Conservation (phyloP, 129 eudicot species). For the Artemisia annua region DNA sequence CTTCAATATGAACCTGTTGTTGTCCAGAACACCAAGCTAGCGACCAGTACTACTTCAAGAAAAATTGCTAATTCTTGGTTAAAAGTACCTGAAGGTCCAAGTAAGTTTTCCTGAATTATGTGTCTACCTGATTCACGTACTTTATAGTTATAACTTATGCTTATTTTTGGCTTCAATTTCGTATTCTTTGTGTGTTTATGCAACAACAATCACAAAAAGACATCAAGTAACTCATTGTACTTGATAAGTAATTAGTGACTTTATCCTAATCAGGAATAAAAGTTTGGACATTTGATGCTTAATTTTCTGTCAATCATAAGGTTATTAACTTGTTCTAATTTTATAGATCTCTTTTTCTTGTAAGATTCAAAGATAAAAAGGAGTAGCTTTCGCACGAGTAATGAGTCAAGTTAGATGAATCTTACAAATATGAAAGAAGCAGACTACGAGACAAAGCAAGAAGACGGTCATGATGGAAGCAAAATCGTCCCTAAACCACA, state of each 20-base stretch:
- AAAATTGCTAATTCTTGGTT: not conserved
- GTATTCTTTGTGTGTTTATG: slow-evolving; percentile 21
- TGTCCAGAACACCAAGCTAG: slow-evolving; percentile 21
- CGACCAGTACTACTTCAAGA: not conserved
- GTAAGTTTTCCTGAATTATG: slow-evolving; percentile 23
- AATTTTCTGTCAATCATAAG: not conserved
- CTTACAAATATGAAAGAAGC: slow-evolving; percentile 37
- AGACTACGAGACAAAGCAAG: slow-evolving; percentile 38
- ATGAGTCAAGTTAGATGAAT: slow-evolving; percentile 40
- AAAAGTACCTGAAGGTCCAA: slow-evolving; percentile 23
- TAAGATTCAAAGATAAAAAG: slow-evolving; percentile 26
- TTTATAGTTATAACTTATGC: slow-evolving; percentile 21
- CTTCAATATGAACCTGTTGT: not conserved
- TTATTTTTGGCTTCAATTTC: slow-evolving; percentile 4
- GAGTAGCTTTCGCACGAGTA: slow-evolving; percentile 17
- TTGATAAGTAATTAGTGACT: not conserved
- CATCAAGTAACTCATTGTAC: slow-evolving; percentile 30
- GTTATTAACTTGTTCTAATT: slow-evolving; percentile 22
- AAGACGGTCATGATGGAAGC: slow-evolving; percentile 23
- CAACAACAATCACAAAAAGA: slow-evolving; percentile 29
- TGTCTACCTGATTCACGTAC: slow-evolving; percentile 22
- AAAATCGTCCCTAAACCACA: slow-evolving; percentile 20
- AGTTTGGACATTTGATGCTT: not conserved
- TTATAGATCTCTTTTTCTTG: slow-evolving; percentile 29
- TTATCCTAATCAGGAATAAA: slow-evolving; percentile 15